Evolutionary conservation across 75 land plant genomes (phyloP).

Genomic region (Cunninghamia lanceolata): DNA sequence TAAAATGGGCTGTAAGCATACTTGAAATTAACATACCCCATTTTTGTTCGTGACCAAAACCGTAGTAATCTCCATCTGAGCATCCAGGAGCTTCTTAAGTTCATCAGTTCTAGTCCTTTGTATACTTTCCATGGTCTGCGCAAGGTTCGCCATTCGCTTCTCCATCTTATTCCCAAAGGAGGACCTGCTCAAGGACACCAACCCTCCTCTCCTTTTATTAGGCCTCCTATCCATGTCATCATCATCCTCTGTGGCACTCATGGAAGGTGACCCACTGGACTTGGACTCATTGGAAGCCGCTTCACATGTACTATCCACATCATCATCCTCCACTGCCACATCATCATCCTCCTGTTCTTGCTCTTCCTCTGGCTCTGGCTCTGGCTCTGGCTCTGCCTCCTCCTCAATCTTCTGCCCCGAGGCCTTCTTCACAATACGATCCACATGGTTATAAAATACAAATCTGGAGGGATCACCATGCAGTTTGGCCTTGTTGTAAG

Average conservation of each 20-base stretch:
- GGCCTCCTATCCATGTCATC: slow-evolving; percentile 3
- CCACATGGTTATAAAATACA: slow-evolving; percentile 1
- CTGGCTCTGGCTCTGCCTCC: not conserved
- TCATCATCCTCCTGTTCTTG: not conserved
- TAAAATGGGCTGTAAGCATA: not conserved
- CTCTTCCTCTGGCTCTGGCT: slow-evolving; percentile 3
- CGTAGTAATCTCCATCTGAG: slow-evolving; percentile 10
- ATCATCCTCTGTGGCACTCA: slow-evolving; percentile 10
- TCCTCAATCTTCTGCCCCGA: slow-evolving; percentile 6
- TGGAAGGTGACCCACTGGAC: not conserved
- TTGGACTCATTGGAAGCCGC: slow-evolving; percentile 10
- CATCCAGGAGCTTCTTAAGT: slow-evolving; percentile 5
- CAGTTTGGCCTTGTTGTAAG: slow-evolving; percentile 10
- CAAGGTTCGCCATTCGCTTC: not conserved
- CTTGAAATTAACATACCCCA: not conserved
- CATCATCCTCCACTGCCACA: not conserved
- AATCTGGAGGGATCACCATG: slow-evolving; percentile 3
- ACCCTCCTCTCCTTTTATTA: slow-evolving; percentile 6
- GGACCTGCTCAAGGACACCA: not conserved
- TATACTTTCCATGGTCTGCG: slow-evolving; percentile 10
- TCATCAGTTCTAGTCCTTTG: slow-evolving; percentile 6
- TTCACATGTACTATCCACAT: slow-evolving; percentile 7
- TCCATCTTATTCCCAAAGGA: slow-evolving; percentile 10
- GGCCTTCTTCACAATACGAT: slow-evolving; percentile 8
- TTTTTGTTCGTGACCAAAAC: slow-evolving; percentile 1